Conservation (phyloP, 2,329 filamentous ascomycete genomes). For the Ascochyta viciae-villosae region DNA sequence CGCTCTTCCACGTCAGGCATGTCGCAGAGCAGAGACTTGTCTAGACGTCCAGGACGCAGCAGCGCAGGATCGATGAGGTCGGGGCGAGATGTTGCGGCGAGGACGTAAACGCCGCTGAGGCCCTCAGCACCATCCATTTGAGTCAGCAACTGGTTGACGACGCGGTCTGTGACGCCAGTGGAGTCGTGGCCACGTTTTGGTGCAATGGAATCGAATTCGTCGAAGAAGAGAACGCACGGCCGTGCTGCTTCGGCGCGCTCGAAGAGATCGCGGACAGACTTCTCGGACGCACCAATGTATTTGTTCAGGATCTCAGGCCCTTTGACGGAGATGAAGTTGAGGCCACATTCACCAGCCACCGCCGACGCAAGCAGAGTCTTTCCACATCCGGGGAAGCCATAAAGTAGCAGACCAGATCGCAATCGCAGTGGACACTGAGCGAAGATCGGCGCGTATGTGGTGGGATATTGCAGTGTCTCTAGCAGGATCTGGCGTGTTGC, state of each 20-base stretch:
- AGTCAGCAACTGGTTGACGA: slow-evolving; percentile 96
- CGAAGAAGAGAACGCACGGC: slow-evolving; percentile 96
- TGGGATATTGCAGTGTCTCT: slow-evolving; percentile 95
- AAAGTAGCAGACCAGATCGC: slow-evolving; percentile 88
- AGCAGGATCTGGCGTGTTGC: slow-evolving; percentile 89
- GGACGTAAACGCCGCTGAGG: slow-evolving; percentile 90
- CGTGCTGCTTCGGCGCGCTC: slow-evolving; percentile 88
- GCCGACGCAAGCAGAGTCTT: slow-evolving; percentile 95
- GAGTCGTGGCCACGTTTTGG: slow-evolving; percentile 97
- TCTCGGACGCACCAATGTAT: slow-evolving; percentile 97
- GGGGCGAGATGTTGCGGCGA: slow-evolving; percentile 90
- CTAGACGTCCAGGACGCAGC: slow-evolving; percentile 86
- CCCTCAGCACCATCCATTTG: slow-evolving; percentile 99
- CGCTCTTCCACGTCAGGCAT: slow-evolving; percentile 82
- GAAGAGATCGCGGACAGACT: slow-evolving; percentile 93
- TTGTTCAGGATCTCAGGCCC: slow-evolving; percentile 98
- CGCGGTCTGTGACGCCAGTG: slow-evolving; percentile 96
- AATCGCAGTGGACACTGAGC: slow-evolving; percentile 94
- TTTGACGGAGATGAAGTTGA: slow-evolving; percentile 99
- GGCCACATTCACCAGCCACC: slow-evolving; percentile 95
- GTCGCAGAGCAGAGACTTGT: slow-evolving; percentile 92
- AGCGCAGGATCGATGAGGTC: slow-evolving; percentile 96
- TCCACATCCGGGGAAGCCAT: slow-evolving; percentile 94
- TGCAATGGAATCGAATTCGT: slow-evolving; percentile 97
- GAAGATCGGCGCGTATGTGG: slow-evolving; percentile 97